These are phyloP conservation scores for Kluyveromyces wickerhamii DNA, from an alignment of 805 yeast genomes.

Conservation along the genomic window DNA sequence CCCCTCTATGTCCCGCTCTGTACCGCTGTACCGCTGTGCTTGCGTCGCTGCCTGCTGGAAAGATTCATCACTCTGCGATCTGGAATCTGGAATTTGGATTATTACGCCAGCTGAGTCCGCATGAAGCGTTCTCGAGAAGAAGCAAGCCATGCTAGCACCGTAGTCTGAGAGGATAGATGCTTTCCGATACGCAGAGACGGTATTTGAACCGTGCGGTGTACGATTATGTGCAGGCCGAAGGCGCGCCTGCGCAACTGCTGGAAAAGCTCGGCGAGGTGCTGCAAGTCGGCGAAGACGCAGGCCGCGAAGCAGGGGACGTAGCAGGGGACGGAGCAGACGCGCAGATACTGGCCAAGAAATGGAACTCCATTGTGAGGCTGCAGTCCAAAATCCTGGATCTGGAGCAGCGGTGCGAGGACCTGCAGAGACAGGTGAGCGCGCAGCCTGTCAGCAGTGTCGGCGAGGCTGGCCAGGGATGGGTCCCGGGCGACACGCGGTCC, in stretches of 20 bases:
- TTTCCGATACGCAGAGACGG: background rate
- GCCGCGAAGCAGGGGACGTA: too few species aligned
- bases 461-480: constrained; percentile 38
- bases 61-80: too few species aligned
- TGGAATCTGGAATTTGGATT: too few species aligned
- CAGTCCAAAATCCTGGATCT: constrained; percentile 67
- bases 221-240: constrained; percentile 2
- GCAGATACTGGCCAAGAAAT: constrained; percentile 37
- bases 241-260: background rate
- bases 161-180: too few species aligned
- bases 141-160: too few species aligned
- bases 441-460: background rate
- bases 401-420: constrained; percentile 47
- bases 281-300: background rate
- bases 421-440: constrained; percentile 17
- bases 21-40: too few species aligned
- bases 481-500: constrained; percentile 42
- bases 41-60: too few species aligned
- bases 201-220: background rate
- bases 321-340: too few species aligned
- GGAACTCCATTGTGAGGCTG: constrained; percentile 77
- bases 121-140: too few species aligned
- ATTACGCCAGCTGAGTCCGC: too few species aligned
- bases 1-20: too few species aligned
- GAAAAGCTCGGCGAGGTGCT: background rate